Conservation (phyloP, 2,329 filamentous ascomycete genomes). For the Fusarium pseudocircinatum region DNA sequence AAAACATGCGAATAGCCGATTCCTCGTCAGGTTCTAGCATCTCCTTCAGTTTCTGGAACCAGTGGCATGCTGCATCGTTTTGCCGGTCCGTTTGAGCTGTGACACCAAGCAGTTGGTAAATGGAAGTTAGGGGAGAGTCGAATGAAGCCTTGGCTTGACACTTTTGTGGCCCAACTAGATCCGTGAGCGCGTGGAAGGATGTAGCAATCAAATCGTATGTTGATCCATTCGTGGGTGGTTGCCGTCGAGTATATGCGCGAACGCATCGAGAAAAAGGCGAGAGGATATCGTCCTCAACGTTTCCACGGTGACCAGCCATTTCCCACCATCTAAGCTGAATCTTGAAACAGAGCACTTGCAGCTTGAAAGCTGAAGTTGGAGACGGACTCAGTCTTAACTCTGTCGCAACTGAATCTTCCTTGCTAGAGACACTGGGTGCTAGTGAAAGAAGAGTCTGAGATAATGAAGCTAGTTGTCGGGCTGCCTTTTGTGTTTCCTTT, state of each 20-base stretch:
- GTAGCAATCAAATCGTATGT: conserved; percentile 49
- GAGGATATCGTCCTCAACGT: conserved; percentile 71
- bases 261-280: conserved; percentile 72
- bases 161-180: conserved; percentile 47
- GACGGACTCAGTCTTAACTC: conserved; percentile 65
- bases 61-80: conserved; percentile 63
- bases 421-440: conserved; percentile 72
- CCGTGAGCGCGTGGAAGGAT: conserved; percentile 47
- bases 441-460: conserved; percentile 73
- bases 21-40: conserved; percentile 52
- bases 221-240: conserved; percentile 49
- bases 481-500: conserved; percentile 64
- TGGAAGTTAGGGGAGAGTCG: conserved; percentile 55
- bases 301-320: conserved; percentile 66
- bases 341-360: conserved; percentile 72
- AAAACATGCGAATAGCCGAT: conserved; percentile 61
- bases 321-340: conserved; percentile 73
- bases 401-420: conserved; percentile 66
- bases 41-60: conserved; percentile 60
- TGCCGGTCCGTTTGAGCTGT: conserved; percentile 57
- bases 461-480: conserved; percentile 72
- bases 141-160: conserved; percentile 50
- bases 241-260: conserved; percentile 67
- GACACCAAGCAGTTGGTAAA: conserved; percentile 64
- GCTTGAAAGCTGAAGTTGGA: conserved; percentile 66